These are phyloP conservation scores for Blepharisma stoltei DNA, from an alignment of 73 alveolate genomes.

Conservation along the genomic window DNA sequence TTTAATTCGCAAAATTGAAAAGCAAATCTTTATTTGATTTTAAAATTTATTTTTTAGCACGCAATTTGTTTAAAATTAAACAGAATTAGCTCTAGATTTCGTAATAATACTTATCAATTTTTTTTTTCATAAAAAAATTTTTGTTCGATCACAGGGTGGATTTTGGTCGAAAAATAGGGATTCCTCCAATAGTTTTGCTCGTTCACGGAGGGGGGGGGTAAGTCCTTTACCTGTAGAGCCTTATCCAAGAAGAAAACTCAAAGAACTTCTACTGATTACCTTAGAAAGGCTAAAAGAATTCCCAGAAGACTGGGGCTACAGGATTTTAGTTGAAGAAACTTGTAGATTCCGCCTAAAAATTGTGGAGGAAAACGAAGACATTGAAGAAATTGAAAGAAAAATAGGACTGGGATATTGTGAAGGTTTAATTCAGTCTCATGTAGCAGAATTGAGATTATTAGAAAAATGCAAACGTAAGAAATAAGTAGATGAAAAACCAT, in stretches of 20 bases:
- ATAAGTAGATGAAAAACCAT: conserved; percentile 27
- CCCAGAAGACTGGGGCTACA: conserved; percentile 28
- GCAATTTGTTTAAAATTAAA: too few species aligned
- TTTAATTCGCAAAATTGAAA: too few species aligned
- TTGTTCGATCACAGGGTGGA: too few species aligned
- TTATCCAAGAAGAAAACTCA: conserved; percentile 28
- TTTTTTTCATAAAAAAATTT: too few species aligned
- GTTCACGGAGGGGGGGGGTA: too few species aligned
- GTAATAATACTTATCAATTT: too few species aligned
- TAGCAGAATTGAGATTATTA: neutral
- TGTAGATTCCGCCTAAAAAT: conserved; percentile 25
- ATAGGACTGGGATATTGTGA: conserved; percentile 5
- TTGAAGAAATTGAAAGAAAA: conserved; percentile 8
- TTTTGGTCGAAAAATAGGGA: too few species aligned
- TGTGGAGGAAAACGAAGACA: conserved; percentile 19
- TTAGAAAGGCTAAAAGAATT: conserved; percentile 26
- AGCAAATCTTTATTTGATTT: too few species aligned
- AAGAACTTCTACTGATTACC: conserved; percentile 13
- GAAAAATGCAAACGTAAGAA: neutral
- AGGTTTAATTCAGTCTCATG: conserved; percentile 16
- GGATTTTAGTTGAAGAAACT: conserved; percentile 27
- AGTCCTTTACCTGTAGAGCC: neutral
- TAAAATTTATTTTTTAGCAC: too few species aligned
- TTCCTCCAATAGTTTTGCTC: too few species aligned
- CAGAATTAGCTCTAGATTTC: too few species aligned